A percentile compares a stretch with the other conserved stretches of the same genome.
Evolutionary conservation across 2,329 filamentous ascomycete genomes (phyloP).

Genomic region (Xylariaceae sp.): DNA sequence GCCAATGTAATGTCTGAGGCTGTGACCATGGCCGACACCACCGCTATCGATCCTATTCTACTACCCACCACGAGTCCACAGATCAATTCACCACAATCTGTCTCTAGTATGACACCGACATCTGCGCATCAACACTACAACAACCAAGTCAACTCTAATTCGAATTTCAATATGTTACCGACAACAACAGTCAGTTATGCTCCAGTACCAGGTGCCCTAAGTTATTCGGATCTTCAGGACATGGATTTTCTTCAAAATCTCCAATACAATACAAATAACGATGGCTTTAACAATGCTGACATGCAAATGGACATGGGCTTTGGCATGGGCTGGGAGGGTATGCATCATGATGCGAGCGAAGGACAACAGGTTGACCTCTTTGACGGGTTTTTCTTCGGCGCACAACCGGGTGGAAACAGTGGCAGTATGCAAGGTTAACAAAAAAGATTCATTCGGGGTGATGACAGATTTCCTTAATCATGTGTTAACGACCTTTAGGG

Average conservation of each 20-base stretch:
- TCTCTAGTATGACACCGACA: conserved; percentile 34
- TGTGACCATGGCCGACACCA: conserved; percentile 33
- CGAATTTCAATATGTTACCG: conserved; percentile 26
- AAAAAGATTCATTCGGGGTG: background rate
- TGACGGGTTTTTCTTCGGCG: conserved; percentile 68
- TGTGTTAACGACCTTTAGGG: too few species aligned
- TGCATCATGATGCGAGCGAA: conserved; percentile 59
- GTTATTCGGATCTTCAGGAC: conserved; percentile 46
- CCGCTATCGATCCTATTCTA: conserved; percentile 40
- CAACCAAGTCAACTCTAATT: conserved; percentile 19
- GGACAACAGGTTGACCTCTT: conserved; percentile 61
- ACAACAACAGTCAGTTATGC: conserved; percentile 31
- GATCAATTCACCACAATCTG: conserved; percentile 33
- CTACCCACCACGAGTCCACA: conserved; percentile 41
- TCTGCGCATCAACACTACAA: conserved; percentile 25
- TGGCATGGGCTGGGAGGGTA: conserved; percentile 58
- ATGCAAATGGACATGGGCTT: conserved; percentile 59
- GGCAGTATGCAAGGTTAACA: conserved; percentile 14
- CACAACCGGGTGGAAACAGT: conserved; percentile 37
- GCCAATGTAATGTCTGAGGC: conserved; percentile 35
- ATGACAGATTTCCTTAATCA: too few species aligned
- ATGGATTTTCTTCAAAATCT: conserved; percentile 51
- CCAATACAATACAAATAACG: conserved; percentile 29
- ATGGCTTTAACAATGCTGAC: conserved; percentile 35
- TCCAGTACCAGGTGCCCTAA: conserved; percentile 24